These are phyloP conservation scores for Ophiostoma sp. DNA, from an alignment of 2,329 filamentous ascomycete genomes.

Conservation along the genomic window DNA sequence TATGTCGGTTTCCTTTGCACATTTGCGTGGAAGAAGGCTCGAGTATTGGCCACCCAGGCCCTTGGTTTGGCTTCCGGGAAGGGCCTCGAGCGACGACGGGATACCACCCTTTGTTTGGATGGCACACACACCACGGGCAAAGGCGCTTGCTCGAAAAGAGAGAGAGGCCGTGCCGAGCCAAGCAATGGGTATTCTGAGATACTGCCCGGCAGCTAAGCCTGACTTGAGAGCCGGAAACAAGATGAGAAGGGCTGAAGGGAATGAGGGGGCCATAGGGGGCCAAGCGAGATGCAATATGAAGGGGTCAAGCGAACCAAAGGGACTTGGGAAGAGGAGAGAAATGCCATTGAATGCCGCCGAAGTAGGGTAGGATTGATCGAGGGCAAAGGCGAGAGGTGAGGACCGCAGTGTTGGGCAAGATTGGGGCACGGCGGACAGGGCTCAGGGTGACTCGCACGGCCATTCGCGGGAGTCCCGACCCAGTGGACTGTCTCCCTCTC, in stretches of 20 bases:
- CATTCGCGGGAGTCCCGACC: not conserved
- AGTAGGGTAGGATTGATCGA: constrained; percentile 1
- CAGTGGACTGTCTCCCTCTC: not conserved
- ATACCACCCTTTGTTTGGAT: not conserved
- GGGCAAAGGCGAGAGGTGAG: not conserved
- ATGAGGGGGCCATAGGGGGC: not conserved
- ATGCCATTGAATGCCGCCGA: not conserved
- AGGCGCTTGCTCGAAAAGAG: not conserved
- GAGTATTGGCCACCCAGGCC: not conserved
- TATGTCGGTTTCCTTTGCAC: not conserved
- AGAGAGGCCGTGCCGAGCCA: not conserved
- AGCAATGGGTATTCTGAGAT: not conserved
- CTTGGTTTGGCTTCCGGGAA: constrained; percentile 1
- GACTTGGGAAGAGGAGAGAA: not conserved
- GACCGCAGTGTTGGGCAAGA: not conserved
- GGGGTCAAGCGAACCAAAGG: not conserved
- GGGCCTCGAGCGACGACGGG: not conserved
- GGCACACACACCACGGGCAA: not conserved
- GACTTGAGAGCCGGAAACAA: not conserved
- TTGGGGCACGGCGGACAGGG: not conserved
- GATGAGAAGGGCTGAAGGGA: not conserved
- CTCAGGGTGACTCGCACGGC: not conserved
- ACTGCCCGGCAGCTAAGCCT: not conserved
- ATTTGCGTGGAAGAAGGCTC: not conserved
- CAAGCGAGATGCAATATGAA: not conserved